Percentiles rank a stretch among this genome's conserved stretches.
Conservation (phyloP, 2,329 filamentous ascomycete genomes). For the Volutella citrinella region DNA sequence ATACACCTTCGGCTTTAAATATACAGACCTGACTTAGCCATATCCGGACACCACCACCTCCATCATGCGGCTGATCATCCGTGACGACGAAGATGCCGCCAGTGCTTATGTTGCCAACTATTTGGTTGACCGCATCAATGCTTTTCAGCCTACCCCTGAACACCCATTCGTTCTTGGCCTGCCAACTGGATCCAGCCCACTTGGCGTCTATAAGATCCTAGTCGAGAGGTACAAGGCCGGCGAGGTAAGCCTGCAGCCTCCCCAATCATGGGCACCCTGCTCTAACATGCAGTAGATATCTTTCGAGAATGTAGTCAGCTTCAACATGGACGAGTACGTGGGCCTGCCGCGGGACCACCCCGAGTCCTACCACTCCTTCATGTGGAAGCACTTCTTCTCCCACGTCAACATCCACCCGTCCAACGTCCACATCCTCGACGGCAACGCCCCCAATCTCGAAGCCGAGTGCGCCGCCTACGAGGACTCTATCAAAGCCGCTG, state of each 20-base stretch:
- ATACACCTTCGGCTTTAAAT: constrained; percentile 8
- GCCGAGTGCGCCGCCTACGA: constrained; percentile 79
- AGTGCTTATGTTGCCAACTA: constrained; percentile 79
- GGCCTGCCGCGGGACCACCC: constrained; percentile 78
- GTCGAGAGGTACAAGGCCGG: constrained; percentile 69
- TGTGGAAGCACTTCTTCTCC: constrained; percentile 91
- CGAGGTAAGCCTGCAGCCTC: constrained; percentile 45
- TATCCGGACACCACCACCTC: no score
- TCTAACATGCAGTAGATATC: constrained; percentile 55
- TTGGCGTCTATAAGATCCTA: constrained; percentile 73
- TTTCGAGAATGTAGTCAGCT: constrained; percentile 85
- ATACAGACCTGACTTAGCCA: no score
- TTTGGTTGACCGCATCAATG: constrained; percentile 77
- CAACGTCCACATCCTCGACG: constrained; percentile 82
- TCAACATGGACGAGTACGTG: constrained; percentile 94
- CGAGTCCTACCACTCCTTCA: constrained; percentile 86
- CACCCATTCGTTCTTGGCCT: constrained; percentile 80
- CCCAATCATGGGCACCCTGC: no score
- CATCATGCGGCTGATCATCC: constrained; percentile 78
- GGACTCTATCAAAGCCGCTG: constrained; percentile 67
- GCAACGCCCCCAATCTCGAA: constrained; percentile 72
- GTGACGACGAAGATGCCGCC: constrained; percentile 65
- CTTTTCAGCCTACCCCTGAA: constrained; percentile 68
- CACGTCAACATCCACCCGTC: constrained; percentile 76
- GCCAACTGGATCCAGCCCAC: constrained; percentile 78